These are phyloP conservation scores for Moesziomyces sp. DNA, from an alignment of 1,284 basidiomycete species.

Conservation along the genomic window DNA sequence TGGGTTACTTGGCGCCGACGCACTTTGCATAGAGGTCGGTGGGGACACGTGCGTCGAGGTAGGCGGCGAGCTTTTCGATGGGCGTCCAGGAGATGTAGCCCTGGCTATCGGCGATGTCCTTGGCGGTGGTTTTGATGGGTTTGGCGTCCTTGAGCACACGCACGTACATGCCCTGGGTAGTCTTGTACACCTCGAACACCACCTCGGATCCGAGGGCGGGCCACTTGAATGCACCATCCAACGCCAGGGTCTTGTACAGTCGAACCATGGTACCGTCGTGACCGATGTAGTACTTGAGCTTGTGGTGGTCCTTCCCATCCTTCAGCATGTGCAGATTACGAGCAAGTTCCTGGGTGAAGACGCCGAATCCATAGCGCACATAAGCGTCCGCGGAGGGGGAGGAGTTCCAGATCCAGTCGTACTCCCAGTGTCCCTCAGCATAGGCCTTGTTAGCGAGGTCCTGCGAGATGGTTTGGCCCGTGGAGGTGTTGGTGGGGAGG, in stretches of 20 bases:
- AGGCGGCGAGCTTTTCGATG: conserved; percentile 34
- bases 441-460: conserved; percentile 47
- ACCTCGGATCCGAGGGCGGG: conserved; percentile 50
- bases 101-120: conserved; percentile 13
- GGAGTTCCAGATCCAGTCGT: conserved; percentile 60
- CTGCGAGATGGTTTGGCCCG: conserved; percentile 23
- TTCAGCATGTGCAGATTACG: conserved; percentile 21
- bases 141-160: conserved; percentile 37
- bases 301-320: conserved; percentile 18
- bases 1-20: conserved; percentile 21
- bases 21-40: conserved; percentile 44
- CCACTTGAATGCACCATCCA: conserved; percentile 40
- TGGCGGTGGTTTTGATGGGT: conserved; percentile 25
- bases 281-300: conserved; percentile 50
- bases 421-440: conserved; percentile 54
- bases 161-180: conserved; percentile 9
- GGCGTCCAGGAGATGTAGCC: conserved; percentile 21
- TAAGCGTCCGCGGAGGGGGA: conserved; percentile 47
- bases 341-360: conserved; percentile 43
- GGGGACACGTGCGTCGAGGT: conserved; percentile 43
- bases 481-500: conserved; percentile 36
- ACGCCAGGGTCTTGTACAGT: conserved; percentile 44
- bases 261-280: conserved; percentile 60
- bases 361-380: conserved; percentile 49
- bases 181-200: conserved; percentile 50